Evolutionary conservation across 176 grass and related monocot species (phyloP).

Genomic region (Oryza rufipogon): DNA sequence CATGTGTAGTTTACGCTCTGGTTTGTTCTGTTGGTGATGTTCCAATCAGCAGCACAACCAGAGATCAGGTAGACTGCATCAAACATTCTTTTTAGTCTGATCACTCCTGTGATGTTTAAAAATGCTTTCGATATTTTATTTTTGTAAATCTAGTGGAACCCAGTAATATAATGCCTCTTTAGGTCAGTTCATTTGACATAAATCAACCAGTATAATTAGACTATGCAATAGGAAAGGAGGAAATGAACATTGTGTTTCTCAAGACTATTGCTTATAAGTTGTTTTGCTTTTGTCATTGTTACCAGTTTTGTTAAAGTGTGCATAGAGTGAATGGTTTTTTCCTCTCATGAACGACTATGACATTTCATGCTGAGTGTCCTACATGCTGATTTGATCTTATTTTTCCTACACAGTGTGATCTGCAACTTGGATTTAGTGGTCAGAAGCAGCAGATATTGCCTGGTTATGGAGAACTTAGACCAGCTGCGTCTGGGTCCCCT

Average conservation of each 20-base stretch:
- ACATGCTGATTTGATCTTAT: constrained; percentile 27
- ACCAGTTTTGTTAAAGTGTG: neutral
- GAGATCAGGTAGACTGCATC: constrained; percentile 73
- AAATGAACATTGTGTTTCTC: constrained; percentile 11
- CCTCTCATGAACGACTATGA: neutral
- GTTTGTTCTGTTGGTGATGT: constrained; percentile 60
- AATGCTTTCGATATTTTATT: constrained; percentile 21
- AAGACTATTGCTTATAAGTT: neutral
- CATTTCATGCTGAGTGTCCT: constrained; percentile 2
- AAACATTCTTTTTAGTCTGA: constrained; percentile 14
- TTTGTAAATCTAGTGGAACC: neutral
- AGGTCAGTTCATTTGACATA: too few species aligned
- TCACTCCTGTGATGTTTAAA: constrained; percentile 16
- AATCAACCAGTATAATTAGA: too few species aligned
- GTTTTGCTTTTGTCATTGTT: constrained; percentile 19
- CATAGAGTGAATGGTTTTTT: neutral
- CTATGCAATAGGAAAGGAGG: neutral
- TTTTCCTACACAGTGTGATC: constrained; percentile 58
- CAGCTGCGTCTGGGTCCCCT: constrained; percentile 38
- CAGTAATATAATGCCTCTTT: constrained; percentile 19
- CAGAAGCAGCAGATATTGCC: constrained; percentile 57
- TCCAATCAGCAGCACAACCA: constrained; percentile 56
- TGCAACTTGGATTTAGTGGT: constrained; percentile 50
- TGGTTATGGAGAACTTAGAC: constrained; percentile 50
- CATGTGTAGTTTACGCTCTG: constrained; percentile 55